phyloP scores from a whole-genome alignment of 1,284 basidiomycete genomes.

The Takashimella koratensis region DNA sequence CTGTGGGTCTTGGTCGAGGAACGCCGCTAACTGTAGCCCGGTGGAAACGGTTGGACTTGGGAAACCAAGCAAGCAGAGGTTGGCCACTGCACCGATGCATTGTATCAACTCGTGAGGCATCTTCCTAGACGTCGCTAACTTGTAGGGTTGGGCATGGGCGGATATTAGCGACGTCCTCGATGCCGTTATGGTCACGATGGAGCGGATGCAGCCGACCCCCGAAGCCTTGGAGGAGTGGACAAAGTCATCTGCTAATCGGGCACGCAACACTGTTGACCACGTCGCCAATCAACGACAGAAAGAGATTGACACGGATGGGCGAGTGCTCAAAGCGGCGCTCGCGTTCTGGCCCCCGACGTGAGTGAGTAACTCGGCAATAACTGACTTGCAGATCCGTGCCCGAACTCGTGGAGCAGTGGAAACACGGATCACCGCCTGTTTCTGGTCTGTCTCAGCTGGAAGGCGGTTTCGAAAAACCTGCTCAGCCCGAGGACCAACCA shows the following conservation, averaged over 20 bases:
- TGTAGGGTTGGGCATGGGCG: slow-evolving; percentile 26
- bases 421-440: too few species aligned
- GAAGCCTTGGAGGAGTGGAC: slow-evolving; percentile 14
- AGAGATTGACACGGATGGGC: slow-evolving; percentile 4
- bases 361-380: too few species aligned
- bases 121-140: neutral
- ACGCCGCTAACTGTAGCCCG: slow-evolving; percentile 16
- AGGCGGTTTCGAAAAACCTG: too few species aligned
- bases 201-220: slow-evolving; percentile 20
- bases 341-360: slow-evolving; percentile 18
- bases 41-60: slow-evolving; percentile 41
- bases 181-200: slow-evolving; percentile 22
- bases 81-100: slow-evolving; percentile 20
- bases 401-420: neutral
- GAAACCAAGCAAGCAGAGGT: slow-evolving; percentile 31
- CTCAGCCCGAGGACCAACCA: too few species aligned
- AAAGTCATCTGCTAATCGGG: neutral
- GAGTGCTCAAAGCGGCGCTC: slow-evolving; percentile 4
- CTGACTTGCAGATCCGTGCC: slow-evolving; percentile 8
- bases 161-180: slow-evolving; percentile 23
- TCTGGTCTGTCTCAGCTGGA: too few species aligned
- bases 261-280: neutral
- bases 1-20: slow-evolving; percentile 12
- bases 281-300: neutral
- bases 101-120: slow-evolving; percentile 36